Base-by-base conservation (phyloP, 495 filamentous ascomycete species). In the Hypoxylon cercidicola region DNA sequence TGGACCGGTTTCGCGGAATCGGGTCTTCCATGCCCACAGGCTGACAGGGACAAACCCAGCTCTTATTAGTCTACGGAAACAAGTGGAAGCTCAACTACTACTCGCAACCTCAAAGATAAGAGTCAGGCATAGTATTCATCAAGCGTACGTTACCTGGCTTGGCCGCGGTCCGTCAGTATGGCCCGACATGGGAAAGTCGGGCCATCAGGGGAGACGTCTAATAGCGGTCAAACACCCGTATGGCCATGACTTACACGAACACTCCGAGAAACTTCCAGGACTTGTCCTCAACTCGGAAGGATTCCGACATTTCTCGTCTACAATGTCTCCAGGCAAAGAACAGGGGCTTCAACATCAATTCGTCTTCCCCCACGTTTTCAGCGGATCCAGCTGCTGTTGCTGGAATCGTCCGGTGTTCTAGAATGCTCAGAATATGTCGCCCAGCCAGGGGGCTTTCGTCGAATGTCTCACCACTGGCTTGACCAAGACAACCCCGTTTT, bases 321-420 rank as follows among this genome's bases (percentile, higher is more conserved):
- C 61, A 61, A 34, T 56, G 32, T 54, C 5, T 48, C 51, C 34
- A 61, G 45, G 39, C 50, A 41, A 52, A 52, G 21, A 46, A 18
- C 50, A 60, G 58, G 55, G 65, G 65, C 37, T 63, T 56, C 21
- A 45, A 23, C 54, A 50, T 68, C 60, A 16, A 59, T 34, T 34
- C 28, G 4, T 47, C 21, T 35, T 43, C 60, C 65, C 65, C 60
- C 65, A 68, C 60, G 65, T 68, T 63, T 68, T 64, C 50, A 46
- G 60, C 65, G 55, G 52, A 64, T 30, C 51, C 23, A 55, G 48
- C 44, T 64, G 43, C 59, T 68, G n/a, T 46, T 57, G 18, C 47
- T 60, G 46, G 60, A 63, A 68, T 56, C 47, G 60, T 45, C 55
- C 37, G 60, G 60, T 16, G 55, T 68, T 64, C 60, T 63, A 63